Base-by-base conservation (phyloP, 495 filamentous ascomycete species). In the Daldinia decipiens region DNA sequence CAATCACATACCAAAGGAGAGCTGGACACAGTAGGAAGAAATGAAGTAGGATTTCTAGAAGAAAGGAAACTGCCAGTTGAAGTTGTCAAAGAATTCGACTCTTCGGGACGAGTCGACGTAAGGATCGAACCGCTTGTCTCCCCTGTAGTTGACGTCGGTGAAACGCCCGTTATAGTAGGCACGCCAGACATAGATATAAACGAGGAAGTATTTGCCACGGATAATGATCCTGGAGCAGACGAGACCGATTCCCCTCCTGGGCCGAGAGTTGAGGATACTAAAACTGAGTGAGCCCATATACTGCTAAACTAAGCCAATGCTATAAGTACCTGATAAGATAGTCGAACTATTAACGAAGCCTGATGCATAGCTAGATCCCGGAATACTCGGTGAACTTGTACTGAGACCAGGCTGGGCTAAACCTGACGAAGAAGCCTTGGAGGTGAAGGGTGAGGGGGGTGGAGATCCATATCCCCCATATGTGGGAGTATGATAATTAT, bases 381-480 rank as follows among this genome's bases (percentile, higher is more conserved):
- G 11, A 8, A 45, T 31, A 34, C 19, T 59, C 17, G 58, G 36
- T 3, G 58, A 66, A 12, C 34, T 55, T 5, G 52, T 40, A 27
- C 47, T 63, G 36, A 26, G 11, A 36, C 36, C 63, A 9, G 54
- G 51, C 57, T 62, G 34, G 64, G 62, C 47, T 15, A 17, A 59
- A 34, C 24, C 64, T 6, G 67, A 61, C 31, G 62, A 60, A 6
- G 52, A 34, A 47, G 60, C 32, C 36, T 66, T 62, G 21, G 71
- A 65, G 39, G 76, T 77, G 9, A 76, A 74, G 13, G 62, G 59
- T 19, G 74, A 69, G 19, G 79, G 76, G 32, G 78, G 77, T 26
- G 74, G 77, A 38, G 79, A 80, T 1, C 77, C 78, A 65, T 84
- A 83, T 63, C 81, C 79, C 54, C 78, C 82, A 73, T 84, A 83